Conservation (phyloP, 768 basidiomycete species). For the Candolleomyces efflorescens region DNA sequence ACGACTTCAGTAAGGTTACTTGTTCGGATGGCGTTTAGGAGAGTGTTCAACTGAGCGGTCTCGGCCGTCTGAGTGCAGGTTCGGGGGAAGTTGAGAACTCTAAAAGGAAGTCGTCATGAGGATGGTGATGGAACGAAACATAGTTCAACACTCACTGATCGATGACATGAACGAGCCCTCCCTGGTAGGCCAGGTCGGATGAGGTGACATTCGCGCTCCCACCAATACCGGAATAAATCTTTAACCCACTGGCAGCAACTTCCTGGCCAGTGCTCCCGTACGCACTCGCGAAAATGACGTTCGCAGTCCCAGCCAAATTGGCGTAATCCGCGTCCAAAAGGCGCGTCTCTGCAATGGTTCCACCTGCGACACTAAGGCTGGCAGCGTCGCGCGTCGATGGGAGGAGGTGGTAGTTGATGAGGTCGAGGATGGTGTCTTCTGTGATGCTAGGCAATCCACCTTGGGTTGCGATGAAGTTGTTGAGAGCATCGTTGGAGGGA, state of each 20-base stretch:
- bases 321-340: not conserved
- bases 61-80: constrained; percentile 3
- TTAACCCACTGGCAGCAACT: not conserved
- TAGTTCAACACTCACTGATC: not conserved
- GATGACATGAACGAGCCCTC: constrained; percentile 6
- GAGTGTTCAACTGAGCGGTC: not conserved
- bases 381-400: not conserved
- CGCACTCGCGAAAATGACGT: constrained; percentile 6
- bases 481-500: not conserved
- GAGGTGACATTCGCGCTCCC: not conserved
- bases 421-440: not conserved
- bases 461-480: not conserved
- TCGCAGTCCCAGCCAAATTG: constrained; percentile 1
- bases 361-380: not conserved
- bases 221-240: constrained; percentile 6
- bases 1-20: not conserved
- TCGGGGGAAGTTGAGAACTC: constrained; percentile 9
- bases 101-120: not conserved
- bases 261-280: constrained; percentile 4
- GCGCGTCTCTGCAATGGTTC: not conserved
- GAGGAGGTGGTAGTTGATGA: constrained; percentile 4
- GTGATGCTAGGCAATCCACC: not conserved
- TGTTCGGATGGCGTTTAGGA: not conserved
- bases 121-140: not conserved
- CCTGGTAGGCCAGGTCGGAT: constrained; percentile 2